Conservation (phyloP, 2,329 filamentous ascomycete species). For the Claviceps sp. region DNA sequence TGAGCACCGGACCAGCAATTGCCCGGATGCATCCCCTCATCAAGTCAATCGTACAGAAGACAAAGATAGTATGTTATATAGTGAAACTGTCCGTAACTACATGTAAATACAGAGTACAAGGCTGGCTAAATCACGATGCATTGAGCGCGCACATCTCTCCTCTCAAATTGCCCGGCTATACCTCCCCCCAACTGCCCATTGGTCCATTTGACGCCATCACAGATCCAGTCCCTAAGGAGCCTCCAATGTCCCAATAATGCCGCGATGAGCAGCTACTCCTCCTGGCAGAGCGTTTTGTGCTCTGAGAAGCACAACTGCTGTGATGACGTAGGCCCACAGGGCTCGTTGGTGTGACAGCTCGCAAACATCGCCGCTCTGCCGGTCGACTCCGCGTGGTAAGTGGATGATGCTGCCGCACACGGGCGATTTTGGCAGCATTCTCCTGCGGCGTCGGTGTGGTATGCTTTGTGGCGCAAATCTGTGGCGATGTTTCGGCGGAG, state of each 20-base stretch:
- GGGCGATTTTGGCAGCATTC: conserved; percentile 61
- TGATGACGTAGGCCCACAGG: conserved; percentile 34
- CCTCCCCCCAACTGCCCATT: conserved; percentile 70
- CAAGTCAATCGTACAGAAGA: no score
- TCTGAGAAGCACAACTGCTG: conserved; percentile 77
- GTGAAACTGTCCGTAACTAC: background rate
- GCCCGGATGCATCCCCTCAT: no score
- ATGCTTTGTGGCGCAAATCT: conserved; percentile 32
- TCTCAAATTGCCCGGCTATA: conserved; percentile 24
- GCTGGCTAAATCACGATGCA: background rate
- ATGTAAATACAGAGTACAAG: background rate
- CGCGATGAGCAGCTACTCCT: conserved; percentile 59
- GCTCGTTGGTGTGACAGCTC: conserved; percentile 35
- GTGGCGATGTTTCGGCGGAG: conserved; percentile 23
- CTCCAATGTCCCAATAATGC: conserved; percentile 88
- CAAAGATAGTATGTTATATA: no score
- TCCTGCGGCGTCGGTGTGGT: conserved; percentile 44
- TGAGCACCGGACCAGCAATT: no score
- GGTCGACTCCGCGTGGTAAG: conserved; percentile 50
- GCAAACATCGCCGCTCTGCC: conserved; percentile 43
- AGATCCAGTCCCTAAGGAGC: conserved; percentile 63
- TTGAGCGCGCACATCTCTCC: background rate
- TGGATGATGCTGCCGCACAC: conserved; percentile 81
- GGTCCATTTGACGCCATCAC: conserved; percentile 52
- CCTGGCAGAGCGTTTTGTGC: conserved; percentile 58